These are phyloP conservation scores for Boletus sensibilis DNA, from an alignment of 768 basidiomycete species.

Conservation along the genomic window DNA sequence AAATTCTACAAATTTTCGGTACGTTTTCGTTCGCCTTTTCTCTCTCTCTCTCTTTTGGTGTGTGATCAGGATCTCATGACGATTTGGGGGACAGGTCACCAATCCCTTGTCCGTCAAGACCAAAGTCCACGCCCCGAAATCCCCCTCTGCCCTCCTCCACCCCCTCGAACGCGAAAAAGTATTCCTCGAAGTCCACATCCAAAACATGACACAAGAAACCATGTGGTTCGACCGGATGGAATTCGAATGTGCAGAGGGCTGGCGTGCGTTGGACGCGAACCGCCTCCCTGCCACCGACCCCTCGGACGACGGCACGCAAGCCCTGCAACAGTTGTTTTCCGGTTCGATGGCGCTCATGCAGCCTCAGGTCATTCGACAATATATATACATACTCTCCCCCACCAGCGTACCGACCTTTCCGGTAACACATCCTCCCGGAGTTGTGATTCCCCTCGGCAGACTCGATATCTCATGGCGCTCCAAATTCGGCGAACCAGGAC, in stretches of 20 bases:
- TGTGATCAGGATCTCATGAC: background rate
- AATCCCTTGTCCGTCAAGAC: constrained; percentile 95
- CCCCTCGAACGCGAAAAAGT: constrained; percentile 71
- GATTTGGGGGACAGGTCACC: constrained; percentile 61
- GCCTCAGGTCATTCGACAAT: constrained; percentile 84
- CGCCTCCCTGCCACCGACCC: constrained; percentile 17
- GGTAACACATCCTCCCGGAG: constrained; percentile 59
- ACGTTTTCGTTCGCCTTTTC: constrained; percentile 30
- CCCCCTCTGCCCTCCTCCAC: constrained; percentile 69
- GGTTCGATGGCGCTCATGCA: constrained; percentile 71
- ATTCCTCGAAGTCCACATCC: constrained; percentile 90
- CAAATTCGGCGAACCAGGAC: constrained; percentile 80
- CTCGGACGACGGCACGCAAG: constrained; percentile 10
- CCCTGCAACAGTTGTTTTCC: constrained; percentile 47
- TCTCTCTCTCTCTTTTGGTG: background rate
- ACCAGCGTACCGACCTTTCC: constrained; percentile 43
- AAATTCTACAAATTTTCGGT: constrained; percentile 94
- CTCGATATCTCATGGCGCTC: constrained; percentile 90
- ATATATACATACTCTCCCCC: constrained; percentile 78
- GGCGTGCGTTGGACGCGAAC: constrained; percentile 61
- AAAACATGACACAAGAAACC: constrained; percentile 77
- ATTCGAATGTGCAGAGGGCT: constrained; percentile 70
- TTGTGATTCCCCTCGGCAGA: constrained; percentile 75
- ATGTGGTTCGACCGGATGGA: constrained; percentile 81
- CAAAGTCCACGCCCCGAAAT: constrained; percentile 77